Base-by-base conservation (phyloP, 148 eudicot species). In the Pouteria glomerata region DNA sequence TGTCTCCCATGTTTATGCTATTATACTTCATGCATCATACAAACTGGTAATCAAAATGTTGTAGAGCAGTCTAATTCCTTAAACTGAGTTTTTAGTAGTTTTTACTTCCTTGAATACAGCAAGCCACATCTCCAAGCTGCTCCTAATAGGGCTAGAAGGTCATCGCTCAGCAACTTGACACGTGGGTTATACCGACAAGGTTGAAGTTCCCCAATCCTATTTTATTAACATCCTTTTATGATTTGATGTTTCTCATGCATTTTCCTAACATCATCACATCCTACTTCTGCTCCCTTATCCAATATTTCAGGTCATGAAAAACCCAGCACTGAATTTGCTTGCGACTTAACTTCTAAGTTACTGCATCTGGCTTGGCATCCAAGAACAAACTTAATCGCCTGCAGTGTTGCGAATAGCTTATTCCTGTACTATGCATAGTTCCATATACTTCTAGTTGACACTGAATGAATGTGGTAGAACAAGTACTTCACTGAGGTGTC, bases 331-430 rank as follows among this genome's bases (percentile, higher is more conserved):
- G 85, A 82, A 18, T 68, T 73, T 66, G 63, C 83, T 19, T 75
- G 74, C 3, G 61, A 80, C 70, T 73, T 80, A 21, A 82, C 58
- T 34, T 73, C 84, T 27, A 85, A 85, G 79, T 74, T 85, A 53
- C 70, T 78, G 74, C 82, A 80, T 71, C 48, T 85, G 77, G 86
- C 86, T 13, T 85, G 89, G 89, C 84, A 85, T 72, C 84, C 89
- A 44, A 77, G 61, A 58, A 34, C 78, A 12, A 80, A 85, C 70
- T 60, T 80, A 50, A 80, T 85, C 68, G 89, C 89, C 48, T 85
- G 86, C 62, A 81, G 81, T 58, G 70, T 82, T 26, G 82, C 73
- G 59, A 76, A 42, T 71, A 82, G 79, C 75, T 78, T 85, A 71
- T 72, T 73, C 55, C 57, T 82, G 75, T 78, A 82, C 56, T 57